phyloP scores from a whole-genome alignment of 129 eudicot genomes.

The Pseudognaphalium luteoalbum region DNA sequence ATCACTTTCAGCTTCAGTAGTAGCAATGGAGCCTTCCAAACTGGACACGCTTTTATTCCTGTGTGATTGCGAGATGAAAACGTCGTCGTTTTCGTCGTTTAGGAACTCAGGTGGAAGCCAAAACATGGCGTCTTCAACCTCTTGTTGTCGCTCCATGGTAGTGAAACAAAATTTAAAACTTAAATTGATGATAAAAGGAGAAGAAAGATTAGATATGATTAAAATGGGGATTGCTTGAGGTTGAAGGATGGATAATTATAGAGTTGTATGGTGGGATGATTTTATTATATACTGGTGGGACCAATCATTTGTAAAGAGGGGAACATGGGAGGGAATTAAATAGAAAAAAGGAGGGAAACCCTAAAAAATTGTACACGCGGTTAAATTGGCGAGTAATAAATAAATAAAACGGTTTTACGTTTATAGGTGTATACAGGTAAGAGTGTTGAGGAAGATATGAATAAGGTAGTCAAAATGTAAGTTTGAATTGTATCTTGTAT shows the following conservation, averaged over 20 bases:
- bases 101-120: slow-evolving; percentile 86
- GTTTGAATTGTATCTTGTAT: too few species aligned
- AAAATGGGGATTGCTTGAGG: slow-evolving; percentile 34
- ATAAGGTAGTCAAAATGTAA: too few species aligned
- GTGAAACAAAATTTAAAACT: too few species aligned
- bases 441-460: too few species aligned
- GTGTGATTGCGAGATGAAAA: not conserved
- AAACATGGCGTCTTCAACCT: slow-evolving; percentile 57
- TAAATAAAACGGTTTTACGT: not conserved
- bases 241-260: slow-evolving; percentile 35
- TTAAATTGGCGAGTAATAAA: not conserved
- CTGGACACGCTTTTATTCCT: not conserved
- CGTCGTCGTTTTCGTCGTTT: slow-evolving; percentile 43
- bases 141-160: slow-evolving; percentile 34
- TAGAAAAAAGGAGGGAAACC: slow-evolving; percentile 12
- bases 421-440: not conserved
- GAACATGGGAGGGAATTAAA: slow-evolving; percentile 18
- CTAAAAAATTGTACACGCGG: slow-evolving; percentile 12
- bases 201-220: too few species aligned
- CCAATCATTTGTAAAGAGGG: not conserved
- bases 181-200: not conserved
- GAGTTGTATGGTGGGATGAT: not conserved
- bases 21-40: slow-evolving; percentile 17
- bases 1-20: slow-evolving; percentile 79
- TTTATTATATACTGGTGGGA: slow-evolving; percentile 19